Percentiles rank a stretch among this genome's conserved stretches.
These are phyloP conservation scores for Pogostemon cablin DNA, from an alignment of 257 asterid species.

Conservation along the genomic window DNA sequence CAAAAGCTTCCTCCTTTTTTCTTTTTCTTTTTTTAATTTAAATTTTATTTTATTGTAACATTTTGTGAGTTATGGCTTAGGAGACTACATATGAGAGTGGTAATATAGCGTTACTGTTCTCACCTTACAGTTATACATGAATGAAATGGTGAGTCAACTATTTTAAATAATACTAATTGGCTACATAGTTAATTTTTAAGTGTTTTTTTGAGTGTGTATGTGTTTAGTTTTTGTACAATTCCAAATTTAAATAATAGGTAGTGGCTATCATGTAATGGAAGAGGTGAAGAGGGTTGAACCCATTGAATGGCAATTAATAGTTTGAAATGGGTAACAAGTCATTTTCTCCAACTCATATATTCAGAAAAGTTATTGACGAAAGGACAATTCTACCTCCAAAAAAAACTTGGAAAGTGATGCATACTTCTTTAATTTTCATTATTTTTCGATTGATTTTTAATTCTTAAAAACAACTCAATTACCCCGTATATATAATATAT, in stretches of 20 bases:
- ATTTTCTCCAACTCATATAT: slow-evolving; percentile 31
- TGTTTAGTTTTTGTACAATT: background rate
- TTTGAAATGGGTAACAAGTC: slow-evolving; percentile 31
- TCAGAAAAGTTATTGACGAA: background rate
- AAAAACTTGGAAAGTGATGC: background rate
- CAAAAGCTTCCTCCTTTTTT: too few species aligned
- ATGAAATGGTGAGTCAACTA: too few species aligned
- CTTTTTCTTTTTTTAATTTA: background rate
- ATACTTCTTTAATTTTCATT: background rate
- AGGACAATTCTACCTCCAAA: slow-evolving; percentile 27
- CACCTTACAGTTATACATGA: too few species aligned
- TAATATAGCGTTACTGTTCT: too few species aligned
- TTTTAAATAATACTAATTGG: too few species aligned
- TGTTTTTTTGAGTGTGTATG: background rate
- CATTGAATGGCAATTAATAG: slow-evolving; percentile 35
- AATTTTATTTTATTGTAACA: too few species aligned
- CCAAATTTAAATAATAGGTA: slow-evolving; percentile 6
- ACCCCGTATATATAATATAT: background rate
- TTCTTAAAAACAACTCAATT: background rate
- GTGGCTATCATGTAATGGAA: slow-evolving; percentile 30
- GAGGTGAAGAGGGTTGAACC: slow-evolving; percentile 36
- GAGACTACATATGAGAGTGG: too few species aligned
- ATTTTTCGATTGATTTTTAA: background rate
- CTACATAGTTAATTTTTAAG: too few species aligned
- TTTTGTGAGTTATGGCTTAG: too few species aligned